These are phyloP conservation scores for Davidsoniella neocaledoniae DNA, from an alignment of 2,329 filamentous ascomycete genomes.

Conservation along the genomic window DNA sequence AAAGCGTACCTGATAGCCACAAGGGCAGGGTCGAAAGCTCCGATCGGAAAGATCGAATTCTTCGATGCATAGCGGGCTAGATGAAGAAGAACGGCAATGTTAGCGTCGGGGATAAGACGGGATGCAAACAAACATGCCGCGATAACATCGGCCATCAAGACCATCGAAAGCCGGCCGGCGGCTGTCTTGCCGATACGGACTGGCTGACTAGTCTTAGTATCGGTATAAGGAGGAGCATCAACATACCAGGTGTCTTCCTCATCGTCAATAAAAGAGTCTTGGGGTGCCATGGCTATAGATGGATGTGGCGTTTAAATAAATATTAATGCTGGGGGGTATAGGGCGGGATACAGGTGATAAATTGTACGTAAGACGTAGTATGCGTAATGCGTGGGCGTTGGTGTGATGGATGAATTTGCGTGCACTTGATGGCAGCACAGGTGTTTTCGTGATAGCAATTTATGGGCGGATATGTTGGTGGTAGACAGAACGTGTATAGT, in stretches of 20 bases:
- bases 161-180: not conserved
- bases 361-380: slow-evolving; percentile 6
- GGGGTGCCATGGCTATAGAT: slow-evolving; percentile 38
- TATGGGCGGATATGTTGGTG: not conserved
- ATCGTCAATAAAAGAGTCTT: slow-evolving; percentile 56
- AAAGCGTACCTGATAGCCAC: slow-evolving; percentile 73
- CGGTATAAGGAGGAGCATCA: slow-evolving; percentile 1
- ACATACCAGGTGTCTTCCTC: slow-evolving; percentile 53
- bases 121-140: not conserved
- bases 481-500: not conserved
- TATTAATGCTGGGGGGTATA: slow-evolving; percentile 13
- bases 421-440: slow-evolving; percentile 15
- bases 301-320: not conserved
- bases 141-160: not conserved
- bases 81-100: slow-evolving; percentile 12
- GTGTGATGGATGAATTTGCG: not conserved
- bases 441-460: slow-evolving; percentile 1
- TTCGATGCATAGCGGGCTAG: slow-evolving; percentile 90
- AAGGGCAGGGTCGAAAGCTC: slow-evolving; percentile 93
- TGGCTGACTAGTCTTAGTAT: not conserved
- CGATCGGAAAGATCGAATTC: slow-evolving; percentile 96
- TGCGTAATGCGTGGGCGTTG: not conserved
- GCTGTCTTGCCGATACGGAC: not conserved
- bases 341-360: slow-evolving; percentile 14
- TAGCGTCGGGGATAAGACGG: not conserved